Percentiles rank a stretch among this genome's conserved stretches.
Conservation (phyloP, 768 basidiomycete species). For the Naganishia antarctica region DNA sequence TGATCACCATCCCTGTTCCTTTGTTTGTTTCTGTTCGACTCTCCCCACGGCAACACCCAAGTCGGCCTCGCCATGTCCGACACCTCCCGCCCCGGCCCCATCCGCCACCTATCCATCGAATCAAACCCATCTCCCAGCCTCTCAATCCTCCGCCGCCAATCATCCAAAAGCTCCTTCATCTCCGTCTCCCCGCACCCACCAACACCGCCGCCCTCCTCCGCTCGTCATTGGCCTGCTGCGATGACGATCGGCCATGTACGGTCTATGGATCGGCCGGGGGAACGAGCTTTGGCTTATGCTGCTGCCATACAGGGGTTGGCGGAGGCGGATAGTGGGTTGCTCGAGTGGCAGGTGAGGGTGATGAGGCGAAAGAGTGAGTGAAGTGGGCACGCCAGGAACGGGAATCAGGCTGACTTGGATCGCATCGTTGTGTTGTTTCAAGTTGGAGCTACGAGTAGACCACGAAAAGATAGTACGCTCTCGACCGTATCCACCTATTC, state of each 20-base stretch:
- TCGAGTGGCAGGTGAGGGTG: constrained; percentile 39
- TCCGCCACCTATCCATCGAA: background rate
- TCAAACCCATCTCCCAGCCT: constrained; percentile 50
- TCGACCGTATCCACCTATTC: constrained; percentile 1
- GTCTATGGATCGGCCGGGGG: constrained; percentile 39
- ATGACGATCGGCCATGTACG: constrained; percentile 47
- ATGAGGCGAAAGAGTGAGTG: constrained; percentile 33
- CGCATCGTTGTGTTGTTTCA: background rate
- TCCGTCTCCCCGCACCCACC: constrained; percentile 25
- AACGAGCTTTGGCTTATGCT: constrained; percentile 44
- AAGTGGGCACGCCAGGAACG: background rate
- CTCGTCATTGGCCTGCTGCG: constrained; percentile 44
- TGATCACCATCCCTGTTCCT: too few species aligned
- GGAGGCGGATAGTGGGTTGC: constrained; percentile 40
- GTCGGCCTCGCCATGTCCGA: background rate
- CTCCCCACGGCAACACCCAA: background rate
- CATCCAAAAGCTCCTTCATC: constrained; percentile 84
- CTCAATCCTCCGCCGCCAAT: constrained; percentile 57
- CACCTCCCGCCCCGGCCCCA: background rate
- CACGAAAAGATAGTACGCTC: background rate
- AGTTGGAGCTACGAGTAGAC: background rate
- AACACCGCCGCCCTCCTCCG: background rate
- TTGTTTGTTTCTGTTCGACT: too few species aligned
- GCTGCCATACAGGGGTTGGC: constrained; percentile 42
- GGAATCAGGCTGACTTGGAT: too few species aligned